Base-by-base conservation (phyloP, 306 rosid species). In the Gastrolobium bilobum region DNA sequence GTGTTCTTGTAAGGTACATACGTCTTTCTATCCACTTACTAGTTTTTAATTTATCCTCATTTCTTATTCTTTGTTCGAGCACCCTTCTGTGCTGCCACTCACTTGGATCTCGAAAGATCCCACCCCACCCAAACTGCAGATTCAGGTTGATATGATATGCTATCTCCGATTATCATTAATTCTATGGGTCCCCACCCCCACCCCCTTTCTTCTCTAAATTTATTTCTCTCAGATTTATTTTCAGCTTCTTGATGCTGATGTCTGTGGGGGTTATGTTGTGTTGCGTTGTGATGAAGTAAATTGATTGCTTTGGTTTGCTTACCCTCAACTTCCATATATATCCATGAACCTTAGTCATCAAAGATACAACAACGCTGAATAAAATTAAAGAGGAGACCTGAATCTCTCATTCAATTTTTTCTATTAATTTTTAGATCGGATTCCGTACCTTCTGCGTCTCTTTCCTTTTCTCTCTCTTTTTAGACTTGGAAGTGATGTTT, bases 191-290 rank as follows among this genome's bases (percentile, higher is more conserved):
- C 64, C 83, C 64, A 68, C 67, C 5, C 4, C 26, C 26, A 58
- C 53, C 67, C 5, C 4, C 10, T 56, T 6, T 9, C 30, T 54
- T 31, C 39, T 71, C 33, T 50, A 2, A 15, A 62, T 72, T 81
- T 66, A 5, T 42, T 31, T 33, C 11, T 56, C 66, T 13, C 56
- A 30, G 48, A 34, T 82, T 77, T 65, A 4, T 29, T 46, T n/a
- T 50, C 0, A 26, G 77, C 70, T 76, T 50, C 8, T 52, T 74
- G 67, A 71, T 65, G 75, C 52, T 78, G 86, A 74, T 74, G 56
- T 73, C 6, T 65, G 77, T 71, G 76, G 67, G 67, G 80, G 47
- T 43, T 77, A 42, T 77, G 46, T 20, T 80, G 15, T 75, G 65
- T 56, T 80, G 15, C 69, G 65, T 56, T 43, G 15, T 80, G 39